These are phyloP conservation scores for Melaleuca quinquenervia DNA, from an alignment of 345 rosid genomes.

Conservation along the genomic window DNA sequence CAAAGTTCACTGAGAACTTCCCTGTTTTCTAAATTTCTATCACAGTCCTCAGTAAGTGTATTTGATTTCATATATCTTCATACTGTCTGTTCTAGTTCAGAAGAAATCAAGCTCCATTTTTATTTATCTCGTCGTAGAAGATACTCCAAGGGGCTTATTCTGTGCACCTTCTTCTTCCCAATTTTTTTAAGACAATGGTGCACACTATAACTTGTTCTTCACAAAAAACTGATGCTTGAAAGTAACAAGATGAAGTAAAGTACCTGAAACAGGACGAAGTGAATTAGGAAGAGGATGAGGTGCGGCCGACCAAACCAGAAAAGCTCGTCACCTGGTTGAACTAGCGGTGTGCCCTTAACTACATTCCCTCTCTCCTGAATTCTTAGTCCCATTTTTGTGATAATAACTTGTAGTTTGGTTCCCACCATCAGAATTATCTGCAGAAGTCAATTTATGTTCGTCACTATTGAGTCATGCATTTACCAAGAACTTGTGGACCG, in stretches of 20 bases:
- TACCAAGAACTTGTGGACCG: neutral
- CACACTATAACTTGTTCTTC: neutral
- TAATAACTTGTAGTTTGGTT: slow-evolving; percentile 74
- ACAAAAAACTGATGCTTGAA: neutral
- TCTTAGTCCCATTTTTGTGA: slow-evolving; percentile 69
- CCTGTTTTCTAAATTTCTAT: neutral
- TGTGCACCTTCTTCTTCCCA: neutral
- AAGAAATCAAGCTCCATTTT: neutral
- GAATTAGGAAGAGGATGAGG: slow-evolving; percentile 75
- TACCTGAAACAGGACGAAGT: slow-evolving; percentile 89
- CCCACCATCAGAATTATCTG: slow-evolving; percentile 68
- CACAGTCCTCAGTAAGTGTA: neutral
- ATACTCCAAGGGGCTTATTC: neutral
- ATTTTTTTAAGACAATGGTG: neutral
- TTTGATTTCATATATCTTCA: neutral
- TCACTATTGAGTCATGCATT: neutral
- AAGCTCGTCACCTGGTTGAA: slow-evolving; percentile 80
- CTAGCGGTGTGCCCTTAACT: slow-evolving; percentile 86
- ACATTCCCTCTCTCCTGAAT: slow-evolving; percentile 82
- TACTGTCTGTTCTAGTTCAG: neutral
- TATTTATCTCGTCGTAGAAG: neutral
- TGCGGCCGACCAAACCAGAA: slow-evolving; percentile 95
- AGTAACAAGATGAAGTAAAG: neutral
- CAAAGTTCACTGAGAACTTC: neutral
- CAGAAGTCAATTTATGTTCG: neutral